Conservation (phyloP, 768 basidiomycete genomes). For the Pleurotus platypus region DNA sequence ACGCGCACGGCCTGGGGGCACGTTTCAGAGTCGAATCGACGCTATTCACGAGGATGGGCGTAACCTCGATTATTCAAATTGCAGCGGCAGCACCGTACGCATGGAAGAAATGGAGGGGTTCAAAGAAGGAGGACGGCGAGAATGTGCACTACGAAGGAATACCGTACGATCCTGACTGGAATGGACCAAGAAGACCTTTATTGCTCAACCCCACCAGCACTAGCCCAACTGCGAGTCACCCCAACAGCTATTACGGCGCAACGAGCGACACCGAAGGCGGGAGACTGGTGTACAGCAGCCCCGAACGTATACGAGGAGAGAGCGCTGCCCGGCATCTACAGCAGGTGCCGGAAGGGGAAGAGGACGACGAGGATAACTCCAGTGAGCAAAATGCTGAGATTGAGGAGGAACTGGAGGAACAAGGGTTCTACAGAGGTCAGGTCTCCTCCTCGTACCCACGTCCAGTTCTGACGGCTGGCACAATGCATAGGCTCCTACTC, state of each 20-base stretch:
- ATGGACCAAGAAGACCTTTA: constrained; percentile 1
- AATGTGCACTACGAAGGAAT: neutral
- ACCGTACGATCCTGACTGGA: constrained; percentile 1
- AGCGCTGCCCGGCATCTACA: constrained; percentile 17
- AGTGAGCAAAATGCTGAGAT: constrained; percentile 30
- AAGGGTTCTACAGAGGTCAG: constrained; percentile 48
- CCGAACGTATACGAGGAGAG: constrained; percentile 29
- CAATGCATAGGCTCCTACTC: constrained; percentile 55
- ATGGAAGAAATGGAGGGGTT: constrained; percentile 2
- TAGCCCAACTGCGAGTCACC: neutral
- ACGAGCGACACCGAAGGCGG: constrained; percentile 1
- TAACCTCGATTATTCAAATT: constrained; percentile 3
- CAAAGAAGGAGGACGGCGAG: neutral
- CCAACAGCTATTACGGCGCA: neutral
- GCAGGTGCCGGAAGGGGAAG: constrained; percentile 36
- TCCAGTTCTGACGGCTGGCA: neutral
- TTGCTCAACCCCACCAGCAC: neutral
- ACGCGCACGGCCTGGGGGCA: too few species aligned
- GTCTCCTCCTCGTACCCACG: neutral
- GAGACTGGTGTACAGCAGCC: constrained; percentile 14
- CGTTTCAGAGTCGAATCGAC: too few species aligned
- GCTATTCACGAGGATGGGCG: constrained; percentile 1
- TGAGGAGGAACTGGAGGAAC: constrained; percentile 42
- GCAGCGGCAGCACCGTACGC: constrained; percentile 1
- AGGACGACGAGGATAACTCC: constrained; percentile 29